Evolutionary conservation across 345 rosid genomes (phyloP).

Genomic region (Populus euphratica): DNA sequence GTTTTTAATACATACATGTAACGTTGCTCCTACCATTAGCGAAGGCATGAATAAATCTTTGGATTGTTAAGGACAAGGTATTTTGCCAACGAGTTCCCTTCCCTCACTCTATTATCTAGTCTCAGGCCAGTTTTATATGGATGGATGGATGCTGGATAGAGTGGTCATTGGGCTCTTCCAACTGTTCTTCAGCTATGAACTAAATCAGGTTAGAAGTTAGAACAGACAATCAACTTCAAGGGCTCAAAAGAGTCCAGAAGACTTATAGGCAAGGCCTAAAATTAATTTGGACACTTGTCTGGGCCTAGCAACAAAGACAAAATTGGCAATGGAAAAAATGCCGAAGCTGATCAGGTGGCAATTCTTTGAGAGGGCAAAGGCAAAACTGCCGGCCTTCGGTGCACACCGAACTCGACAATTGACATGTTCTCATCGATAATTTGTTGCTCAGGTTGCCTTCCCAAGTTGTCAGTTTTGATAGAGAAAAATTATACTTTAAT

Average conservation of each 20-base stretch:
- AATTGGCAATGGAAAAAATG: not conserved
- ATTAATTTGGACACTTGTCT: not conserved
- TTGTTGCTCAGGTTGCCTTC: too few species aligned
- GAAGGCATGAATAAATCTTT: conserved; percentile 47
- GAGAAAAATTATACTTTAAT: too few species aligned
- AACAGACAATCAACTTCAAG: not conserved
- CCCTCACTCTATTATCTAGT: not conserved
- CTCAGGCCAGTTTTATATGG: not conserved
- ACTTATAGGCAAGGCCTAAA: not conserved
- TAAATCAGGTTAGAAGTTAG: not conserved
- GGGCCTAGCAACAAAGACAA: not conserved
- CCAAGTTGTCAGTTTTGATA: too few species aligned
- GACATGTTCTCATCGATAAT: too few species aligned
- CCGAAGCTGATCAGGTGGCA: not conserved
- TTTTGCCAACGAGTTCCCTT: not conserved
- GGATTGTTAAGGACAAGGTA: conserved; percentile 9
- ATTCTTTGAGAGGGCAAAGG: too few species aligned
- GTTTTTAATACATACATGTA: too few species aligned
- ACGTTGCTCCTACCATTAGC: conserved; percentile 22
- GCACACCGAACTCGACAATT: too few species aligned
- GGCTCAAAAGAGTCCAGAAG: not conserved
- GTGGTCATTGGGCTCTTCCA: not conserved
- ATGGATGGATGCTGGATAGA: not conserved
- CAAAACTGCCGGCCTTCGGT: too few species aligned
- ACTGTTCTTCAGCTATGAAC: not conserved